These are phyloP conservation scores for Coemansia sp. DNA, from an alignment of 192 early-diverging fungal species.

Conservation along the genomic window DNA sequence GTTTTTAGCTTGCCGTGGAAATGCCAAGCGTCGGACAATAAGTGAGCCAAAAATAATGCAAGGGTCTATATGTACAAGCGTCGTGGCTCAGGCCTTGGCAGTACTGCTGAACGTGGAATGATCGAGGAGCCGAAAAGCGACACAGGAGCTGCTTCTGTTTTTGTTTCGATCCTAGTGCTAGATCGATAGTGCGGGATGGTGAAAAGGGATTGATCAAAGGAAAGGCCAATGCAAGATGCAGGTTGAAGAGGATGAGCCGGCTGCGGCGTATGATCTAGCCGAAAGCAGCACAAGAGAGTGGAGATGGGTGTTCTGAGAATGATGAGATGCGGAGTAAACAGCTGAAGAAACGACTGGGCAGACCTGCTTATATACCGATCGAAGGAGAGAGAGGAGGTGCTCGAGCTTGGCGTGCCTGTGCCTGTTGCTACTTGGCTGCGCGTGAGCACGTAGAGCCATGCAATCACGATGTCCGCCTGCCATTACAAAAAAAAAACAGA, in stretches of 20 bases:
- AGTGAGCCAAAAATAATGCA: background rate
- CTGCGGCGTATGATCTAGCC: constrained; percentile 5
- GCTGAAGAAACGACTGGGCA: background rate
- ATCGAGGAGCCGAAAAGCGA: background rate
- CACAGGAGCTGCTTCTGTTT: background rate
- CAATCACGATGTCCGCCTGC: background rate
- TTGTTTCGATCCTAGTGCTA: background rate
- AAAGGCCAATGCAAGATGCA: constrained; percentile 5
- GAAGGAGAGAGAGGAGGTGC: background rate
- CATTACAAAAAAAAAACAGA: background rate
- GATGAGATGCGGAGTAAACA: background rate
- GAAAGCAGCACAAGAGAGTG: background rate
- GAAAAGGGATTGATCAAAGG: background rate
- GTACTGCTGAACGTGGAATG: background rate
- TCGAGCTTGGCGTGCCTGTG: background rate
- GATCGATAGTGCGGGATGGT: background rate
- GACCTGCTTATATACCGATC: constrained; percentile 4
- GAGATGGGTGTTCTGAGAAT: background rate
- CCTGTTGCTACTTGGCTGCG: constrained; percentile 8
- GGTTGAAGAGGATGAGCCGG: background rate
- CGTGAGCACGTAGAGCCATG: background rate
- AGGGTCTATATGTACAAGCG: background rate
- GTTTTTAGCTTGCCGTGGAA: background rate
- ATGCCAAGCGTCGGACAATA: background rate
- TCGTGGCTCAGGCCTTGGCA: background rate